Conservation (phyloP, 1,284 basidiomycete species). For the Lentinula novae-zelandiae region DNA sequence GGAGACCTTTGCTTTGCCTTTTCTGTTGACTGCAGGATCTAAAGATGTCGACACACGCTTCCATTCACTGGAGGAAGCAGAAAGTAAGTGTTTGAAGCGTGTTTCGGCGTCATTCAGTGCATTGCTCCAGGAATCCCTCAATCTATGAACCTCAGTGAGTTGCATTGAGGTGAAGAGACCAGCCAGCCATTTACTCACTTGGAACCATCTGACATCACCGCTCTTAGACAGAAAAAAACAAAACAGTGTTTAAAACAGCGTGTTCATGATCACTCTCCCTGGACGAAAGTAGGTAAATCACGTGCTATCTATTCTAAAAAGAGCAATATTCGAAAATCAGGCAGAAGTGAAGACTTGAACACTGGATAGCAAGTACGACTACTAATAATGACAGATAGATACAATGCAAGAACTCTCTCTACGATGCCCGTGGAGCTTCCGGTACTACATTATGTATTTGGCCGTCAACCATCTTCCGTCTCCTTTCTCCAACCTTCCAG, state of each 20-base stretch:
- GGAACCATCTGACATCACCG: conserved; percentile 35
- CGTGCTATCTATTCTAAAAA: too few relatives aligned
- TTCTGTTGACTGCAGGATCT: conserved; percentile 43
- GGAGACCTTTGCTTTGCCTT: conserved; percentile 54
- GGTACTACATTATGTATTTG: conserved; percentile 9
- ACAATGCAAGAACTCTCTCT: not conserved
- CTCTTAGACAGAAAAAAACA: not conserved
- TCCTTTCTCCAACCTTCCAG: conserved; percentile 73
- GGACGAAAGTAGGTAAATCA: too few relatives aligned
- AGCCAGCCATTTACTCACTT: conserved; percentile 26
- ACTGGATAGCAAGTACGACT: not conserved
- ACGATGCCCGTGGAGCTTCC: not conserved
- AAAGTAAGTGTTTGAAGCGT: conserved; percentile 66
- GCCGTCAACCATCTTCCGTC: conserved; percentile 43
- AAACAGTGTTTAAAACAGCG: not conserved
- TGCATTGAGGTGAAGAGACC: conserved; percentile 1
- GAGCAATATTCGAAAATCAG: not conserved
- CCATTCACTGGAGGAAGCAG: conserved; percentile 65
- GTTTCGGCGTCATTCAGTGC: conserved; percentile 69
- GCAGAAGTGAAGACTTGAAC: not conserved
- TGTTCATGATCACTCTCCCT: too few relatives aligned
- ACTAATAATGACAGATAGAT: not conserved
- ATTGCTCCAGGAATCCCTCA: conserved; percentile 71
- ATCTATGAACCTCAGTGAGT: conserved; percentile 33
- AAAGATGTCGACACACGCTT: conserved; percentile 52